phyloP scores from a whole-genome alignment of 1,284 basidiomycete genomes.

The Trametes hirsuta region DNA sequence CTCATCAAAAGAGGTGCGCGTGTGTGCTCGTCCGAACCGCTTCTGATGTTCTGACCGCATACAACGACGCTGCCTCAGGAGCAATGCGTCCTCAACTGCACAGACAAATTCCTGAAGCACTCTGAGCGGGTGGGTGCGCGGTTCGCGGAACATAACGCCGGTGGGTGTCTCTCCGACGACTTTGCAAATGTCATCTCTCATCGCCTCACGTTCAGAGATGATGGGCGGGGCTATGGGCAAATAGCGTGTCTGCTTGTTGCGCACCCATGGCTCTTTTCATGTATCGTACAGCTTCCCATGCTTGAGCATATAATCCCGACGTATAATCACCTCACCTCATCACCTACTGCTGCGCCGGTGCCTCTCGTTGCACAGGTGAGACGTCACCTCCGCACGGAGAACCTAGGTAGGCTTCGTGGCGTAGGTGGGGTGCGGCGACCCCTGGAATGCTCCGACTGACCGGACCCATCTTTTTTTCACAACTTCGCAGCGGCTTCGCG shows the following conservation, averaged over 20 bases:
- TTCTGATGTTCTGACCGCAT: constrained; percentile 1
- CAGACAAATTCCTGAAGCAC: constrained; percentile 97
- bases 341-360: not conserved
- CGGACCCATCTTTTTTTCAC: constrained; percentile 5
- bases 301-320: constrained; percentile 17
- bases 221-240: constrained; percentile 32
- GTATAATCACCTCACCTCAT: constrained; percentile 9
- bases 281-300: constrained; percentile 20
- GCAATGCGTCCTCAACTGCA: constrained; percentile 71
- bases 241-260: not conserved
- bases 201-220: constrained; percentile 31
- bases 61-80: constrained; percentile 48
- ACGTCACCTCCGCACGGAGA: not conserved
- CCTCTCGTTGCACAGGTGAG: not conserved
- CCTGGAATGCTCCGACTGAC: constrained; percentile 2
- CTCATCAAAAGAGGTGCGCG: constrained; percentile 86
- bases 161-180: constrained; percentile 47
- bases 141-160: constrained; percentile 90
- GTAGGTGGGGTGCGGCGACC: not conserved
- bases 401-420: not conserved
- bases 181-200: not conserved
- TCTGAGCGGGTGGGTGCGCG: constrained; percentile 93
- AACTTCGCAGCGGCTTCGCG: not conserved
- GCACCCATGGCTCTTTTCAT: not conserved
- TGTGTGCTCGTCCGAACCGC: constrained; percentile 9